phyloP scores from a whole-genome alignment of 2,329 filamentous ascomycete genomes.

The Arthrobotrys sphaeroides region DNA sequence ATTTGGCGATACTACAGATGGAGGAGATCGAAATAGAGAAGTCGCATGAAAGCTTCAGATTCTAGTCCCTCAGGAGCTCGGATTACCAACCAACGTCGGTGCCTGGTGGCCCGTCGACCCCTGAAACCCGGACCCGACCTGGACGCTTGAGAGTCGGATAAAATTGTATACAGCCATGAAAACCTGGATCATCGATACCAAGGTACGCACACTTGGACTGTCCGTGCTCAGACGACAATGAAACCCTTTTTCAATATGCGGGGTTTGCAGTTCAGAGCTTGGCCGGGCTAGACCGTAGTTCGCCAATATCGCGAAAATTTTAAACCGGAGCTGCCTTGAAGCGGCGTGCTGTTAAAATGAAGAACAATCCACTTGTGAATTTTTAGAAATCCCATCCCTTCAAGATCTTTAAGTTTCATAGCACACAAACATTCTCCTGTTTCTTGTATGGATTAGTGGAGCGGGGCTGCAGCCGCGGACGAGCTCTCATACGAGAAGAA shows the following conservation, averaged over 20 bases:
- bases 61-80: background rate
- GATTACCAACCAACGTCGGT: conserved; percentile 5
- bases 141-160: background rate
- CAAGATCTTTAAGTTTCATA: background rate
- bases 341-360: background rate
- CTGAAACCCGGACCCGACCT: conserved; percentile 26
- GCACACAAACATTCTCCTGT: background rate
- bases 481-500: background rate
- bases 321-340: background rate
- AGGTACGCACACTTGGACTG: background rate
- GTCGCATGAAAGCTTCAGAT: background rate
- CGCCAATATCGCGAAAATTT: conserved; percentile 9
- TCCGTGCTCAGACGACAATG: conserved; percentile 44
- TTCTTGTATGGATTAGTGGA: background rate
- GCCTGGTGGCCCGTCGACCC: conserved; percentile 17
- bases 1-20: background rate
- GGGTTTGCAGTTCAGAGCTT: conserved; percentile 22
- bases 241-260: conserved; percentile 28
- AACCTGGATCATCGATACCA: conserved; percentile 22
- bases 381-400: background rate
- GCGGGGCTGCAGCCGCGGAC: conserved; percentile 1
- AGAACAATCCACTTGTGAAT: conserved; percentile 3
- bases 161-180: conserved; percentile 8
- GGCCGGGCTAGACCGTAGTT: background rate
- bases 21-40: background rate